Evolutionary conservation across 2,329 filamentous ascomycete species (phyloP), one percentile per base, ranked within the genome.

Genomic region (Neospermospora avenae): DNA sequence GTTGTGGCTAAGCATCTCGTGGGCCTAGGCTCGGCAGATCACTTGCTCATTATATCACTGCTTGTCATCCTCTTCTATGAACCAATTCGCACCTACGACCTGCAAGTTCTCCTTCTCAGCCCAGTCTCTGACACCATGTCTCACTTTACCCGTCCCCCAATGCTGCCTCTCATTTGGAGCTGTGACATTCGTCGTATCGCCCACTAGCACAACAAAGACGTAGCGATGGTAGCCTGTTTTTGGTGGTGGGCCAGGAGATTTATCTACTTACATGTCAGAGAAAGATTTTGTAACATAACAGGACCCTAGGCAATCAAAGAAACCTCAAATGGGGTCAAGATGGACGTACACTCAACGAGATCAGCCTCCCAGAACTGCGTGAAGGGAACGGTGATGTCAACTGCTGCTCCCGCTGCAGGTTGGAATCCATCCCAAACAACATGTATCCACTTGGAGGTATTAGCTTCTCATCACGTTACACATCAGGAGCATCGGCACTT

Each of bases 171-270:
- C 75, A 53, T 73, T 70, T 0, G 83, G 82, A 60, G 71, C 75
- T 16, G 70, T 77, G 61, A 83, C 64, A 61, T 77, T 67, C 53
- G 69, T 14, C 73, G 77, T 65, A 70, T 71, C 66, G 1, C 73
- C 74, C 55, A 71, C 77, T 59, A 84, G 73, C 6, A 81, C 74
- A 4, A 83, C 72, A 63, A 84, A 82, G 3, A 85, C 79, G 68
- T 85, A 85, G 56, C 83, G 75, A 66, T 85, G 82, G 66, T 79
- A 78, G 2, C 81, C 81, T 0, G 82, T 84, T 71, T 81, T 80
- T 6, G 76, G 72, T 0, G 82, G 83, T 31, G 83, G 82, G 5
- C 76, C 77, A 0, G 83, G 83, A 4, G 81, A 75, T 64, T 82
- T 79, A 66, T 83, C 84, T 60, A 73, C 34, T 31, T 10, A 31